Conservation (phyloP, 2,329 filamentous ascomycete genomes). For the Hypoxylon sp. region DNA sequence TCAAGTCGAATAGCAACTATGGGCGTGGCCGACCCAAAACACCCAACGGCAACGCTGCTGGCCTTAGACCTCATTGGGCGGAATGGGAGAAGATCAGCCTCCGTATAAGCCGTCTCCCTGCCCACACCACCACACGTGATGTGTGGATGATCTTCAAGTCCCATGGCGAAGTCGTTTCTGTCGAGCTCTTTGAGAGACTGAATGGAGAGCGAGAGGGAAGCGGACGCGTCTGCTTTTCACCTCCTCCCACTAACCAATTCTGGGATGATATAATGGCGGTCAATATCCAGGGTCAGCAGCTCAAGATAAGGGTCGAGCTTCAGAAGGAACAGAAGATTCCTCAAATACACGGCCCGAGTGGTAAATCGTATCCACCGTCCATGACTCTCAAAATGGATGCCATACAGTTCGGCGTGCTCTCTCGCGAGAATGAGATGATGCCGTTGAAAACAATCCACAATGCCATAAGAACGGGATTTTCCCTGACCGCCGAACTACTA, state of each 20-base stretch:
- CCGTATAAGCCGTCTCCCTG: slow-evolving; percentile 34
- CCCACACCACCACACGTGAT: slow-evolving; percentile 32
- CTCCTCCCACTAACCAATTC: slow-evolving; percentile 39
- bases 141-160: slow-evolving; percentile 37
- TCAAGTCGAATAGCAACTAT: neutral
- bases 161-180: slow-evolving; percentile 36
- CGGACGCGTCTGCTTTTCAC: slow-evolving; percentile 40
- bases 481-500: slow-evolving; percentile 56
- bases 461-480: slow-evolving; percentile 43
- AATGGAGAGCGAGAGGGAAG: slow-evolving; percentile 23
- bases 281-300: slow-evolving; percentile 22
- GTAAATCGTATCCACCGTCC: slow-evolving; percentile 28
- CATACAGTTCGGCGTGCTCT: slow-evolving; percentile 47
- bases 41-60: slow-evolving; percentile 10
- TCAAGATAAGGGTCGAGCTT: slow-evolving; percentile 25
- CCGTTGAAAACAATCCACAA: slow-evolving; percentile 63
- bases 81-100: slow-evolving; percentile 41
- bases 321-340: slow-evolving; percentile 3
- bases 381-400: slow-evolving; percentile 32
- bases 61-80: slow-evolving; percentile 41
- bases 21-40: neutral
- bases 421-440: slow-evolving; percentile 65
- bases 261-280: slow-evolving; percentile 39
- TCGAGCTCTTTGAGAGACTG: slow-evolving; percentile 38
- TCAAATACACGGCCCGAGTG: slow-evolving; percentile 25